A percentile compares a stretch with the other conserved stretches of the same genome.
phyloP scores from a whole-genome alignment of 2,329 filamentous ascomycete species.

The Colletotrichum sp. region DNA sequence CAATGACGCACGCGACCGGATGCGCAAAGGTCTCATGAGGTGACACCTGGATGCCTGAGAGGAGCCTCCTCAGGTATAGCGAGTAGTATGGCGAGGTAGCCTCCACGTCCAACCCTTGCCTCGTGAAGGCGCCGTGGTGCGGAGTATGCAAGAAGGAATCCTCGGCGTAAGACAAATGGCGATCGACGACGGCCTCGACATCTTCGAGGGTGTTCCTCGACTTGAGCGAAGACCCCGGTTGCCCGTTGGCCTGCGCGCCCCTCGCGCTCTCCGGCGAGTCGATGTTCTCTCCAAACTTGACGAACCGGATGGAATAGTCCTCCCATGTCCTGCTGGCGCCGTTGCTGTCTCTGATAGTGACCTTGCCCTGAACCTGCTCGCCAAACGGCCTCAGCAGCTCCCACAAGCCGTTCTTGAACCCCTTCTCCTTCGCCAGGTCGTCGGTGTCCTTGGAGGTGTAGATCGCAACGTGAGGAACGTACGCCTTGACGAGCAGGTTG shows the following conservation, averaged over 20 bases:
- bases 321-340: slow-evolving; percentile 84
- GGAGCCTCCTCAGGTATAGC: slow-evolving; percentile 80
- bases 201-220: slow-evolving; percentile 53
- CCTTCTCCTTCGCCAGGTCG: slow-evolving; percentile 79
- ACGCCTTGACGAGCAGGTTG: slow-evolving; percentile 78
- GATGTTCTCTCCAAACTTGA: slow-evolving; percentile 67
- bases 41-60: slow-evolving; percentile 79
- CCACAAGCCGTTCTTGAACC: slow-evolving; percentile 81
- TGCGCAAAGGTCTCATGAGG: slow-evolving; percentile 94
- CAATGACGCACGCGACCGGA: slow-evolving; percentile 92
- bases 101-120: slow-evolving; percentile 49
- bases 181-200: slow-evolving; percentile 81
- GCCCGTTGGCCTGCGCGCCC: slow-evolving; percentile 34
- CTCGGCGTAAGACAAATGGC: slow-evolving; percentile 80
- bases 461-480: slow-evolving; percentile 87
- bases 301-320: slow-evolving; percentile 89
- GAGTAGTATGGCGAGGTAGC: slow-evolving; percentile 81
- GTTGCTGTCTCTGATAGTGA: slow-evolving; percentile 88
- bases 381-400: slow-evolving; percentile 91
- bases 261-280: slow-evolving; percentile 52
- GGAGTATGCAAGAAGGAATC: slow-evolving; percentile 49
- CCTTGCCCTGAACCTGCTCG: slow-evolving; percentile 84
- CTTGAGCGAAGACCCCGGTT: slow-evolving; percentile 16
- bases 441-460: slow-evolving; percentile 89
- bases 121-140: slow-evolving; percentile 42